Percentiles rank a stretch among this genome's conserved stretches.
Conservation (phyloP, 305 asterid genomes). For the Fraxinus nigra region DNA sequence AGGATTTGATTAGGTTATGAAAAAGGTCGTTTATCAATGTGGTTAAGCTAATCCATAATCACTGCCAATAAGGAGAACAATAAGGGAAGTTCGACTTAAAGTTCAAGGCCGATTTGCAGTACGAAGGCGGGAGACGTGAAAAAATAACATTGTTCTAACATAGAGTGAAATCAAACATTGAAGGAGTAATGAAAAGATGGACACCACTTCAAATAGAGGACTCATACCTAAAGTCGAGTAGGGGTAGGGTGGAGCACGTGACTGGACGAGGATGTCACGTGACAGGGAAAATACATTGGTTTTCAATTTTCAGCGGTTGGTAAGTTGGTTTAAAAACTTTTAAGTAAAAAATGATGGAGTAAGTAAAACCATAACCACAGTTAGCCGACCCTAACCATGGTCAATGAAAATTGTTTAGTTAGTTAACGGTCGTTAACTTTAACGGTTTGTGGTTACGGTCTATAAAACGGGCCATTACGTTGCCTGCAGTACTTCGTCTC, state of each 20-base stretch:
- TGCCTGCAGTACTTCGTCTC: constrained; percentile 26
- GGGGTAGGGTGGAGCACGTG: neutral
- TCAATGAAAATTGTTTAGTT: constrained; percentile 21
- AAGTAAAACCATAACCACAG: neutral
- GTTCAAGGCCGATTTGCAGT: neutral
- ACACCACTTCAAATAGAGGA: neutral
- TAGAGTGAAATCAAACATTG: neutral
- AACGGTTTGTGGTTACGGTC: constrained; percentile 30
- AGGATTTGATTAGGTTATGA: neutral
- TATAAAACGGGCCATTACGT: constrained; percentile 44
- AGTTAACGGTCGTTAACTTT: constrained; percentile 42
- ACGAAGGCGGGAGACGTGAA: neutral
- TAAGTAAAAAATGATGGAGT: constrained; percentile 18
- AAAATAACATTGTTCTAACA: neutral
- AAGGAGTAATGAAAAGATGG: neutral
- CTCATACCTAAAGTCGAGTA: neutral
- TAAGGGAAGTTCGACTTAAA: neutral
- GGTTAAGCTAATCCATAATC: neutral
- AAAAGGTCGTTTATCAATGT: neutral
- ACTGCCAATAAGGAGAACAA: neutral
- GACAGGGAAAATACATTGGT: neutral
- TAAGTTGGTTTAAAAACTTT: neutral
- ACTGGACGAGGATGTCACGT: neutral
- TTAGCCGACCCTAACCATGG: neutral
- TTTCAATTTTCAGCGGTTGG: constrained; percentile 18